Evolutionary conservation across 768 basidiomycete genomes (phyloP).

Genomic region (Gyrodon lividus): DNA sequence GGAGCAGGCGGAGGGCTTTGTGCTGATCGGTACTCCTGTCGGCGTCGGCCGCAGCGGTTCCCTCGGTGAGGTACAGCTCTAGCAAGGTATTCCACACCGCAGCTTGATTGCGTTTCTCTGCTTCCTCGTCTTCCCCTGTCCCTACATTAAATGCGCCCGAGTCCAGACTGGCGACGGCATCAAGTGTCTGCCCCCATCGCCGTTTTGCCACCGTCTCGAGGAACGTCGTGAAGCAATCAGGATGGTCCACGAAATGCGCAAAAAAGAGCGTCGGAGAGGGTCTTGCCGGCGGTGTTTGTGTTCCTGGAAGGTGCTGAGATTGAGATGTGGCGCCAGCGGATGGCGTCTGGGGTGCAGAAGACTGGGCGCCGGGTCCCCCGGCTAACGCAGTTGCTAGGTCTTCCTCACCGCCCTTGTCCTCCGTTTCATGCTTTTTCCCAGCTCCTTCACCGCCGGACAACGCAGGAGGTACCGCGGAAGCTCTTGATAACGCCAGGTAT

Average conservation of each 20-base stretch:
- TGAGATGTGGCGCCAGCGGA: conserved; percentile 5
- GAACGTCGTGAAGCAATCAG: conserved; percentile 78
- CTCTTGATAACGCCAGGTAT: conserved; percentile 72
- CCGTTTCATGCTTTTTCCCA: conserved; percentile 15
- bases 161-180: conserved; percentile 27
- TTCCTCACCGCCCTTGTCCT: conserved; percentile 16
- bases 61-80: conserved; percentile 79
- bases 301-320: conserved; percentile 13
- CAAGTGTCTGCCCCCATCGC: conserved; percentile 77
- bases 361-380: conserved; percentile 29
- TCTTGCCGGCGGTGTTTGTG: conserved; percentile 42
- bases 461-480: conserved; percentile 42
- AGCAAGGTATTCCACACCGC: conserved; percentile 95
- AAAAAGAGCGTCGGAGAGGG: conserved; percentile 89
- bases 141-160: conserved; percentile 9
- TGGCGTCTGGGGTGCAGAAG: conserved; percentile 7
- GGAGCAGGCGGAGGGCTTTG: conserved; percentile 75
- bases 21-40: conserved; percentile 23
- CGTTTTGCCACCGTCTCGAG: conserved; percentile 81
- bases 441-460: conserved; percentile 33
- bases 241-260: conserved; percentile 91
- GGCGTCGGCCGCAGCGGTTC: conserved; percentile 34
- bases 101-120: conserved; percentile 66
- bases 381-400: conserved; percentile 14
- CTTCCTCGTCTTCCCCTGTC: conserved; percentile 41